phyloP scores from a whole-genome alignment of 2,329 filamentous ascomycete species.

The Fusarium burgessii region DNA sequence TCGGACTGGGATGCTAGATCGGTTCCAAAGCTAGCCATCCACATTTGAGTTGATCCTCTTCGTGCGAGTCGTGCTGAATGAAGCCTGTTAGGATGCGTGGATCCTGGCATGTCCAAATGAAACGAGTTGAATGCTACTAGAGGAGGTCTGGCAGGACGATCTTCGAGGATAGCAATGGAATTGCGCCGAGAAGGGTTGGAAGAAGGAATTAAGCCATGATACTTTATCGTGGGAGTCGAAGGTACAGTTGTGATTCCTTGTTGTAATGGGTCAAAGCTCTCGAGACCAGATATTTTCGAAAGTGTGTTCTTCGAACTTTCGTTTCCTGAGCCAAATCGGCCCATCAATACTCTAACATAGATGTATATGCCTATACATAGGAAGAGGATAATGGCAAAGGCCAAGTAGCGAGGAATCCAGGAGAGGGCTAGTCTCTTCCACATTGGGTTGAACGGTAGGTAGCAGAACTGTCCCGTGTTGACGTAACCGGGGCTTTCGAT shows the following conservation, averaged over 20 bases:
- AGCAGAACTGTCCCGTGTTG: conserved; percentile 76
- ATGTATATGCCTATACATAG: conserved; percentile 78
- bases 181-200: conserved; percentile 38
- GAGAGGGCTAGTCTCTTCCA: conserved; percentile 77
- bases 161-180: conserved; percentile 15
- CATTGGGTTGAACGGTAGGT: conserved; percentile 72
- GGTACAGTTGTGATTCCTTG: conserved; percentile 35
- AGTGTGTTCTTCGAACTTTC: conserved; percentile 28
- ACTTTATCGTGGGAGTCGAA: conserved; percentile 49
- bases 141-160: conserved; percentile 24
- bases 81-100: conserved; percentile 19
- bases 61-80: conserved; percentile 26
- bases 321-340: conserved; percentile 50
- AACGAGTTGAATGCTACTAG: conserved; percentile 36
- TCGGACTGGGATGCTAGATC: conserved; percentile 21
- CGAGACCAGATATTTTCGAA: conserved; percentile 25
- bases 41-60: conserved; percentile 36
- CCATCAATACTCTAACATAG: conserved; percentile 67
- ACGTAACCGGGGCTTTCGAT: conserved; percentile 68
- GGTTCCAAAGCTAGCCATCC: conserved; percentile 31
- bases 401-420: conserved; percentile 80
- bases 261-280: conserved; percentile 16
- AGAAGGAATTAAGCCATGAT: conserved; percentile 51
- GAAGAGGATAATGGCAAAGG: conserved; percentile 71
- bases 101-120: conserved; percentile 15